Conservation (phyloP, 2,329 filamentous ascomycete genomes). For the Lojkania enalia region DNA sequence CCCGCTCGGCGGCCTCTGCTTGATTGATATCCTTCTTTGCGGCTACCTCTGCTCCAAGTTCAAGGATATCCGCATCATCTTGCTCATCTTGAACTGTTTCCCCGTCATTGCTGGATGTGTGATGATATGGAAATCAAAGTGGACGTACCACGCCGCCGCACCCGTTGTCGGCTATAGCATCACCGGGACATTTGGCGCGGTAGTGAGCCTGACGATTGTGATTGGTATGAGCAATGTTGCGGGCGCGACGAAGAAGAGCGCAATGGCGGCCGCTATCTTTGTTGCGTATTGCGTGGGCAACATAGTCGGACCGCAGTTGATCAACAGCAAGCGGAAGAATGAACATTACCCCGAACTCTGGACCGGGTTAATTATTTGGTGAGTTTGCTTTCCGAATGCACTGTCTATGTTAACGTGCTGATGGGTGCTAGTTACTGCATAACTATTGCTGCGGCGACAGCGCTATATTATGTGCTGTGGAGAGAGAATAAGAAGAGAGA, state of each 20-base stretch:
- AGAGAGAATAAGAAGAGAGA: constrained; percentile 55
- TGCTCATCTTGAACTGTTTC: constrained; percentile 68
- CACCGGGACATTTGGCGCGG: constrained; percentile 72
- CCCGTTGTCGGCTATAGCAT: constrained; percentile 73
- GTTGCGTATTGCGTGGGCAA: constrained; percentile 77
- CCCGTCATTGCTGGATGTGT: constrained; percentile 75
- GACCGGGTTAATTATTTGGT: constrained; percentile 68
- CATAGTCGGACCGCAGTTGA: constrained; percentile 73
- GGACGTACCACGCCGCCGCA: constrained; percentile 66
- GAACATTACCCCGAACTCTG: constrained; percentile 73
- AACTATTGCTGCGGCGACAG: constrained; percentile 61
- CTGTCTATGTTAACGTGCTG: constrained; percentile 7
- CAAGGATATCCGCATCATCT: constrained; percentile 65
- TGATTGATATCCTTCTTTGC: constrained; percentile 66
- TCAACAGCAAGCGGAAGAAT: constrained; percentile 66
- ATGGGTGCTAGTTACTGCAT: constrained; percentile 62
- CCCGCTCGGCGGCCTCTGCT: constrained; percentile 70
- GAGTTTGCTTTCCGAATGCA: constrained; percentile 24
- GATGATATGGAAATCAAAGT: constrained; percentile 70
- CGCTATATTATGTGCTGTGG: constrained; percentile 62
- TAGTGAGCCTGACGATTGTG: constrained; percentile 65
- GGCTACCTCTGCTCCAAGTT: constrained; percentile 66
- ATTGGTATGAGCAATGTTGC: constrained; percentile 70
- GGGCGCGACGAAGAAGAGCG: constrained; percentile 76
- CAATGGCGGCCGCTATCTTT: constrained; percentile 74